Evolutionary conservation across 768 basidiomycete genomes (phyloP), one percentile per base, ranked within the genome.

Genomic region (Chalciporus chontae): DNA sequence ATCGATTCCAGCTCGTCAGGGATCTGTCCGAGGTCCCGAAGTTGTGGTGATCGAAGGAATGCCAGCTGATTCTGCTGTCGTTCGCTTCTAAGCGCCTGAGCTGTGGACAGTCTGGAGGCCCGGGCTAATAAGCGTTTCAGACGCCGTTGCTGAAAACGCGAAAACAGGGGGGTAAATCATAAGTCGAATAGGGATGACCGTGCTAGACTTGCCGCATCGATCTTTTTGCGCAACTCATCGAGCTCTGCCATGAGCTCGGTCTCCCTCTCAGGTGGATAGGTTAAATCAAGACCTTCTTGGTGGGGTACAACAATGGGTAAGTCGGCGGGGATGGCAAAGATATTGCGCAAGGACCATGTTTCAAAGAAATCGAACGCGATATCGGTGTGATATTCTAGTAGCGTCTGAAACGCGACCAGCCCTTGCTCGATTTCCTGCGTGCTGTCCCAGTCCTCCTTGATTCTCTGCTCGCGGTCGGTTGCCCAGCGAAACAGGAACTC

Each of bases 301-400:
- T 90, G 89, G 3, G 87, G 87, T 4, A 84, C 75, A 13, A 91
- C 81, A 27, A 91, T 70, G 0, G 84, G 84, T 29, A 90, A 60
- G 52, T 84, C 81, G 3, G 78, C 73, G 0, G 84, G 80, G 14
- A 93, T 77, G 45, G 83, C 79, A 59, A 95, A 95, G 49, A 93
- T 87, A 68, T 95, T 96, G 37, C 91, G 74, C 61, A 93, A 66
- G 10, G 83, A 84, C 92, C 93, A 95, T 0, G 84, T 85, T 69
- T 93, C 92, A 59, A 96, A 90, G 62, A 86, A 88, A 65, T 96
- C 93, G 52, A 94, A 90, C 0, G 92, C 93, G 40, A 90, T 78
- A 61, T 96, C 93, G 39, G 89, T 85, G 57, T 94, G 92, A 47
- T 83, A 83, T 61, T 94, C 90, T 13, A 96, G 76, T 39, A 94